Evolutionary conservation across 2,329 filamentous ascomycete genomes (phyloP).

Genomic region (Thielaviopsis punctulata): DNA sequence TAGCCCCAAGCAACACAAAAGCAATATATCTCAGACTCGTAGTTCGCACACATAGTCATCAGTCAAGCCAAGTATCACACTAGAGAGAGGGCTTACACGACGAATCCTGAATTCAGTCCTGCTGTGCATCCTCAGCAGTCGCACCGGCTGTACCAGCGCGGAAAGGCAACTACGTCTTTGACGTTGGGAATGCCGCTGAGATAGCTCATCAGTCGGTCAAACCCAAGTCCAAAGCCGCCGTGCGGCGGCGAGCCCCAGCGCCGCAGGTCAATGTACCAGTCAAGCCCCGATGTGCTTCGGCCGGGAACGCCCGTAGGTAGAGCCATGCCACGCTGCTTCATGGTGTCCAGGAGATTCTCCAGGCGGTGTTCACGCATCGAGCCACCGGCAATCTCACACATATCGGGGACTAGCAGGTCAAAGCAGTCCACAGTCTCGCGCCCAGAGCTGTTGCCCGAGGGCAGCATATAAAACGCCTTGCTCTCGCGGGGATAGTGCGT

Average conservation of each 20-base stretch:
- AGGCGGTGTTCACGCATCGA: constrained; percentile 77
- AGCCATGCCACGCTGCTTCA: constrained; percentile 50
- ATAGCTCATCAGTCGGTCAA: constrained; percentile 74
- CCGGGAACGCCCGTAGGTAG: constrained; percentile 14
- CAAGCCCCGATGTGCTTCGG: constrained; percentile 25
- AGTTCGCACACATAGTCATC: neutral
- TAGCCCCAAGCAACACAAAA: neutral
- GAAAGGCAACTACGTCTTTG: constrained; percentile 73
- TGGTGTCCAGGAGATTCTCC: constrained; percentile 46
- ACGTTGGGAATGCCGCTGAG: constrained; percentile 67
- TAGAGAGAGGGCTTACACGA: neutral
- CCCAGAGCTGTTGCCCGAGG: neutral
- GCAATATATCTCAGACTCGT: neutral
- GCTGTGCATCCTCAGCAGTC: constrained; percentile 29
- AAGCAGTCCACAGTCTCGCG: constrained; percentile 66
- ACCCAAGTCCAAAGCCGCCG: constrained; percentile 79
- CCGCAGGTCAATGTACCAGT: constrained; percentile 80
- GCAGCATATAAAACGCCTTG: constrained; percentile 69
- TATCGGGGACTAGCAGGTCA: constrained; percentile 69
- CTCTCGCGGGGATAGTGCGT: constrained; percentile 78
- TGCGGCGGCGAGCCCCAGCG: constrained; percentile 85
- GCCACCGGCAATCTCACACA: constrained; percentile 75
- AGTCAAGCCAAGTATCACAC: too few species aligned
- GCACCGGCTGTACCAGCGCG: constrained; percentile 51
- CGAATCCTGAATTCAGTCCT: neutral